Base-by-base conservation (phyloP, 2,329 filamentous ascomycete species). In the Meredithiella fracta region DNA sequence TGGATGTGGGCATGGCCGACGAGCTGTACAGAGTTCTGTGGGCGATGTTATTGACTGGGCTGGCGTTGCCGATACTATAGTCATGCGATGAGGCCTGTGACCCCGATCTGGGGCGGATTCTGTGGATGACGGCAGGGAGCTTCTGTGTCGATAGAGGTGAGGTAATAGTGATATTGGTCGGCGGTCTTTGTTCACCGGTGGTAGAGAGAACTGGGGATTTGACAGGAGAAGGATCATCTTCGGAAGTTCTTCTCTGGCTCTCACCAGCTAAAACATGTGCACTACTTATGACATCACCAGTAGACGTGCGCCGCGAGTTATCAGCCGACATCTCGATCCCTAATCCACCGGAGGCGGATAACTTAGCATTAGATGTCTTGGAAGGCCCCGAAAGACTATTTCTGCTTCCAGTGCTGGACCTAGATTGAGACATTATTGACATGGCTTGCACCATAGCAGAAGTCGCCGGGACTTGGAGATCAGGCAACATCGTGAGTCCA, bases 21-120 rank as follows among this genome's bases (percentile, higher is more conserved):
- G 80, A 74, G 60, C 81, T 78, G 50, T 75, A 73, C 11, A 81
- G 69, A 14, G 70, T 77, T 58, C 76, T 74, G 60, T 81, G 78
- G 40, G 79, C 76, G 4, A 77, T 79, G 62, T 70, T 78, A 60
- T 80, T 31, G 14, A 56, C 70, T 3, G 75, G 72, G 59, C 72
- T 82, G 5, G 77, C 69, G 64, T 79, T 77, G 15, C 76, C 73
- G 14, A 72, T 76, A 52, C 75, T 74, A 23, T 74, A 73, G 50
- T 81, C 79, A 54, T 77, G 66, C 1, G 79, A 82, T 1, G 79
- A 81, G 5, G 77, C 77, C 58, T 77, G 71, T 11, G 80, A 82
- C 14, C 68, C 71, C 6, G 67, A 67, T 5, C 65, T 68, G 23
- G 69, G 69, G 29, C 69, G 69, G 7, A 74, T 70, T 7, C 69